Evolutionary conservation across 1,284 basidiomycete species (phyloP).

Genomic region (Malassezia furfur): DNA sequence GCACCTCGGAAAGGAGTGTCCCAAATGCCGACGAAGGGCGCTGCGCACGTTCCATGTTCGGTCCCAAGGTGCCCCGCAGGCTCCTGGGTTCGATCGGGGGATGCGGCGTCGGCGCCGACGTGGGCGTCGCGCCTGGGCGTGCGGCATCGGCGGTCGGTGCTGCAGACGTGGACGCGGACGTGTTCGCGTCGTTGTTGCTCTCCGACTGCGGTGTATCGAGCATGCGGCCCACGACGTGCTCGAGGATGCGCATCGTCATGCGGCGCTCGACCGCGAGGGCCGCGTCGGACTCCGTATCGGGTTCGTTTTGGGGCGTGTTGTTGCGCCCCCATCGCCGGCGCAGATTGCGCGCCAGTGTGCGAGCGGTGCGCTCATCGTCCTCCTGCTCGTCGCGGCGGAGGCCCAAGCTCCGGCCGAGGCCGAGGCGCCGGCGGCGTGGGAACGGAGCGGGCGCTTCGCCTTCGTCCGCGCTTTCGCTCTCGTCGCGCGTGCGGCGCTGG

Average conservation of each 20-base stretch:
- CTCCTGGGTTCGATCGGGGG: background rate
- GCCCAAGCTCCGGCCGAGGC: background rate
- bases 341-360: background rate
- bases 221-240: conserved; percentile 1
- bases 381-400: background rate
- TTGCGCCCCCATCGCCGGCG: background rate
- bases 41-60: background rate
- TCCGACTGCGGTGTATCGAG: background rate
- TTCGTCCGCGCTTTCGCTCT: background rate
- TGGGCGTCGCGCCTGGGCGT: too few relatives aligned
- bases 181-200: too few relatives aligned
- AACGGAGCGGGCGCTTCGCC: background rate
- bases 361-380: background rate
- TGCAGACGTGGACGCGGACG: too few relatives aligned
- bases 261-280: conserved; percentile 1
- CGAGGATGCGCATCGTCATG: background rate
- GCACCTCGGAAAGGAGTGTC: conserved; percentile 11
- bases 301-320: too few relatives aligned
- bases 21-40: conserved; percentile 2
- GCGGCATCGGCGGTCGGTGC: too few relatives aligned
- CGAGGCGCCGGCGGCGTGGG: conserved; percentile 2
- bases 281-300: too few relatives aligned
- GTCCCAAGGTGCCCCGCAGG: background rate
- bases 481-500: conserved; percentile 8
- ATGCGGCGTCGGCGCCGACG: background rate